Percentiles rank a stretch among this genome's conserved stretches.
phyloP scores from a whole-genome alignment of 73 alveolate species.

The Paramecium caudatum region DNA sequence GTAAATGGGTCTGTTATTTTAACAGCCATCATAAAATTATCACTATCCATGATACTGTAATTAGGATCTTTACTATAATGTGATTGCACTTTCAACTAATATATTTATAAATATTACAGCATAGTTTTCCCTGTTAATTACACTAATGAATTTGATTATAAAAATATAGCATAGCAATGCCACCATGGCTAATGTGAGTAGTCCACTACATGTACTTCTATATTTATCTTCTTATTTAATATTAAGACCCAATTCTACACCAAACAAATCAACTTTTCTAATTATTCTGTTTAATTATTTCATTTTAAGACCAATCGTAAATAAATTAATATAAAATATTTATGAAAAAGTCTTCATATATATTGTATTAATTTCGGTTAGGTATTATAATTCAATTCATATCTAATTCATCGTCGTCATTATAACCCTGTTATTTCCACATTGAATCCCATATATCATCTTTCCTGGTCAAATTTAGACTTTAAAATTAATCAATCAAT shows the following conservation, averaged over 20 bases:
- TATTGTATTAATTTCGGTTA: too few relatives aligned
- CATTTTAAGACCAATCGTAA: too few relatives aligned
- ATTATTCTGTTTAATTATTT: not conserved
- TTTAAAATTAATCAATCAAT: too few relatives aligned
- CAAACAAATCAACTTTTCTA: constrained; percentile 21
- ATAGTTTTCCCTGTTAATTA: not conserved
- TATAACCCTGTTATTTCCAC: too few relatives aligned
- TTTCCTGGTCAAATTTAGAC: too few relatives aligned
- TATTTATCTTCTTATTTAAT: constrained; percentile 1
- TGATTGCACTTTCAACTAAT: constrained; percentile 4
- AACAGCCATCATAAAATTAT: constrained; percentile 2
- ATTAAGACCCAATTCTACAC: not conserved
- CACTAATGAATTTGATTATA: not conserved
- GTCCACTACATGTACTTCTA: constrained; percentile 10
- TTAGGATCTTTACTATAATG: not conserved
- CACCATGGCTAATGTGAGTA: not conserved
- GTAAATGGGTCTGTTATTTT: not conserved
- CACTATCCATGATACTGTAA: not conserved
- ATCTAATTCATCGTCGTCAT: too few relatives aligned
- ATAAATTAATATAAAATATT: too few relatives aligned
- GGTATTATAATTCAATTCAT: too few relatives aligned
- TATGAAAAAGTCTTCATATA: too few relatives aligned
- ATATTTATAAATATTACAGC: not conserved
- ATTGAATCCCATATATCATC: too few relatives aligned
- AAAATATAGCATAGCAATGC: not conserved